Evolutionary conservation across 2,329 filamentous ascomycete genomes (phyloP), one percentile per base, ranked within the genome.

Genomic region (Aspergillus latus): DNA sequence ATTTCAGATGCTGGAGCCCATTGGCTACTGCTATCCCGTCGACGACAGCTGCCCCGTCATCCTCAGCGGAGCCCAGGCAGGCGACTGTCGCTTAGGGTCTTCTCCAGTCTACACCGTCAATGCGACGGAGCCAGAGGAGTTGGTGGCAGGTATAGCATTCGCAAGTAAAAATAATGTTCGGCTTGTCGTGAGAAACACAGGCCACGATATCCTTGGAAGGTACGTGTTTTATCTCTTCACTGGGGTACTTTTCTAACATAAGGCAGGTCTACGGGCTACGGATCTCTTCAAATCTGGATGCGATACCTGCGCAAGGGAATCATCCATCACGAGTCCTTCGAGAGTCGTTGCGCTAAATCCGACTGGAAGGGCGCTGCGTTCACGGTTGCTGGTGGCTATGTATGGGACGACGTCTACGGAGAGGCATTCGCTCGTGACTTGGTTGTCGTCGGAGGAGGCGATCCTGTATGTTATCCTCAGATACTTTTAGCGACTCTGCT

Each of bases 1-100:
- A 6, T 72, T 71, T 44, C 66, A 69, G 40, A 60, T 66, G 5
- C 43, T 57, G 4, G 48, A 62, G n/a, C 65, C 68, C 3, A 55
- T 70, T 2, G 69, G 66, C 11, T 65, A 69, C 30, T 58, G 56
- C 11, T 70, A 68, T 40, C 67, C 68, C 1, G 60, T 60, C 21
- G 62, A 64, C 11, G 56, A 65, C 40, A 64, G 57, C 3, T 73
- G 69, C 51, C 64, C 66, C 15, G 60, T 64, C 0, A 59, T n/a
- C n/a, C n/a, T n/a, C n/a, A n/a, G n/a, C 69, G 11, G 65, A 69
- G 30, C 46, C 6, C n/a, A 50, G 13, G 57, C 60, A 5, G 61
- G 59, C 6, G 40, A 56, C 2, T 74, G 71, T 49, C 57, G 51
- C 4, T 49, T 73, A 6, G 71, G 70, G 1, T 60, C 61, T 6